phyloP scores from a whole-genome alignment of 2,329 filamentous ascomycete genomes.

The Sarocladium oryzae region DNA sequence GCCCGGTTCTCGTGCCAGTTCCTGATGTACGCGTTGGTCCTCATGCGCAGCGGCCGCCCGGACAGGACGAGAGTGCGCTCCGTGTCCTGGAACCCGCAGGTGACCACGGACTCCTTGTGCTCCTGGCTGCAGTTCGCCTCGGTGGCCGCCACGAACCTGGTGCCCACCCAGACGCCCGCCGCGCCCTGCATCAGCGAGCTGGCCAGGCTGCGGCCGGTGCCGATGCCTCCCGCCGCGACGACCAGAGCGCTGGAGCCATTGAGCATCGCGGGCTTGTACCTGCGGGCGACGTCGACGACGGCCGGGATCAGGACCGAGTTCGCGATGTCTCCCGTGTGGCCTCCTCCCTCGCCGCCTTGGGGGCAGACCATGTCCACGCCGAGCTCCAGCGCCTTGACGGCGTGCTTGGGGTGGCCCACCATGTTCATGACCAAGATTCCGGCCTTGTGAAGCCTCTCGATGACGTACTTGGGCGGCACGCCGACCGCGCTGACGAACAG shows the following conservation, averaged over 20 bases:
- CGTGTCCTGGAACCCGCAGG: constrained; percentile 73
- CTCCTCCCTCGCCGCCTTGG: constrained; percentile 89
- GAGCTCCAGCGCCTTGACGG: constrained; percentile 75
- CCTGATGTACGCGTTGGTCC: constrained; percentile 76
- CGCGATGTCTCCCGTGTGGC: constrained; percentile 83
- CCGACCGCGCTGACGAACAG: constrained; percentile 87
- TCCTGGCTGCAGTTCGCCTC: constrained; percentile 76
- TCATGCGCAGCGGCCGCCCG: constrained; percentile 73
- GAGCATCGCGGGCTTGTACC: constrained; percentile 63
- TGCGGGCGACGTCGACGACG: constrained; percentile 74
- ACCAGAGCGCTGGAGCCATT: constrained; percentile 69
- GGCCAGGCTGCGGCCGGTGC: constrained; percentile 74
- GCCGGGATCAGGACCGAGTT: constrained; percentile 82
- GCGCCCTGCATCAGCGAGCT: constrained; percentile 83
- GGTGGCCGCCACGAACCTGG: constrained; percentile 75
- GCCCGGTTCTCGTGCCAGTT: constrained; percentile 69
- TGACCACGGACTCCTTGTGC: constrained; percentile 80
- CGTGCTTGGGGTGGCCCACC: constrained; percentile 90
- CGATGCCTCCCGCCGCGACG: constrained; percentile 83
- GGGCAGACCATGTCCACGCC: constrained; percentile 90
- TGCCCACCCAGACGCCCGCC: constrained; percentile 87
- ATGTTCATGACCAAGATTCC: constrained; percentile 93
- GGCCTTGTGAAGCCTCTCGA: constrained; percentile 70
- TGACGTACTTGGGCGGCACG: constrained; percentile 67
- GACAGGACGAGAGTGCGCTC: constrained; percentile 75